Conservation (phyloP, 805 yeast genomes). For the Citeromyces nyonsensis region DNA sequence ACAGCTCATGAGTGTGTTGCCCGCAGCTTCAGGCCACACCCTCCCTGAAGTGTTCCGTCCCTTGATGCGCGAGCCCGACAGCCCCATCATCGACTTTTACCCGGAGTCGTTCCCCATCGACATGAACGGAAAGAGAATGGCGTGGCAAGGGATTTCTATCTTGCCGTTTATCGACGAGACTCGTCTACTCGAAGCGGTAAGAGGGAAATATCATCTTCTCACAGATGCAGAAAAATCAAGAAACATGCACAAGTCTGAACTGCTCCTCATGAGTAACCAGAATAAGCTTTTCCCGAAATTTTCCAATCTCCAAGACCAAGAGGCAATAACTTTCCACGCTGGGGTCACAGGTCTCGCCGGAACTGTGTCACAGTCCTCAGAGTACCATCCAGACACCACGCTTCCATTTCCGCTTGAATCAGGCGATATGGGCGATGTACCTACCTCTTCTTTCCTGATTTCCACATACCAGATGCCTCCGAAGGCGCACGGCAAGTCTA, state of each 20-base stretch:
- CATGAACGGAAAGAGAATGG: conserved; percentile 89
- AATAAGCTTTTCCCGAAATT: conserved; percentile 33
- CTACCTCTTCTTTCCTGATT: conserved; percentile 20
- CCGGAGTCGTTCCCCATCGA: conserved; percentile 82
- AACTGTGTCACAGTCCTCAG: too few relatives aligned
- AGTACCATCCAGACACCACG: conserved; percentile 13
- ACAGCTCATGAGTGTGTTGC: conserved; percentile 88
- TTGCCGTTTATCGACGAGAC: conserved; percentile 82
- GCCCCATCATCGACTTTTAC: conserved; percentile 82
- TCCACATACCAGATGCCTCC: conserved; percentile 49
- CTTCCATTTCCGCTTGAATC: conserved; percentile 30
- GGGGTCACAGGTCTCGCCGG: conserved; percentile 48
- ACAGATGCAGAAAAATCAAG: conserved; percentile 55
- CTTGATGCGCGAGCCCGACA: conserved; percentile 62
- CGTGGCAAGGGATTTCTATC: conserved; percentile 90
- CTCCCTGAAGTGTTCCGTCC: conserved; percentile 72
- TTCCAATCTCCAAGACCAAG: conserved; percentile 22
- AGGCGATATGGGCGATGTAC: too few relatives aligned
- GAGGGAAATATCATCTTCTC: conserved; percentile 43
- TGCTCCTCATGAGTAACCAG: conserved; percentile 48
- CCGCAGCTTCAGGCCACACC: conserved; percentile 84
- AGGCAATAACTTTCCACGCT: conserved; percentile 24
- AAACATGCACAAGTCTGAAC: conserved; percentile 58
- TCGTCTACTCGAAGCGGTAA: conserved; percentile 54
- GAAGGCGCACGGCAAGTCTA: conserved; percentile 52